Evolutionary conservation across 495 filamentous ascomycete species (phyloP).

Genomic region (Tuber indicum): DNA sequence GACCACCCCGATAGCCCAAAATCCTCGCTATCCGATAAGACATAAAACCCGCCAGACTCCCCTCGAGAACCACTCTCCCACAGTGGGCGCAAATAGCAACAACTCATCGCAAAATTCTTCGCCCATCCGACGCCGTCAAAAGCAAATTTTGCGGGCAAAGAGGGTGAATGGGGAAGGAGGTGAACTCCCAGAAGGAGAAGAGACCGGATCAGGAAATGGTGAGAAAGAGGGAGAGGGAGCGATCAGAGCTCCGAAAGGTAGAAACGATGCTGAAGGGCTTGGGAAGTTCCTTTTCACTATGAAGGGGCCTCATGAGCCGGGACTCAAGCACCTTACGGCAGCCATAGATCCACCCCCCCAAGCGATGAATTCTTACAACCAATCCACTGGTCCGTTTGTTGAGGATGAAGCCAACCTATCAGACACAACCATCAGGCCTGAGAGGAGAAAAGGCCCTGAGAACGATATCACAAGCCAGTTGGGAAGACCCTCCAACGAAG

Average conservation of each 20-base stretch:
- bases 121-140: neutral
- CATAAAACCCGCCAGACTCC: neutral
- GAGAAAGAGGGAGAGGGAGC: neutral
- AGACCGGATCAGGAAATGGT: neutral
- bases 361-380: neutral
- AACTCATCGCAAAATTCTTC: neutral
- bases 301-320: neutral
- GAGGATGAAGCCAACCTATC: neutral
- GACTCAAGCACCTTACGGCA: neutral
- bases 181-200: neutral
- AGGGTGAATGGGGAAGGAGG: neutral
- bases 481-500: neutral
- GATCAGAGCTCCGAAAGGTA: neutral
- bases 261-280: neutral
- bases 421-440: neutral
- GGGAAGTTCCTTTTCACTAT: neutral
- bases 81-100: neutral
- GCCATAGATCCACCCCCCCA: neutral
- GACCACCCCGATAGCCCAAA: neutral
- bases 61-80: neutral
- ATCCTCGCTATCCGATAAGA: neutral
- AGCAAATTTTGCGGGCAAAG: neutral
- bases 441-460: neutral
- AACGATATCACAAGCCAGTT: neutral
- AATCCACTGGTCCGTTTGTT: neutral